Conservation (phyloP, 179 eudicot genomes). For the Gypsophila paniculata region DNA sequence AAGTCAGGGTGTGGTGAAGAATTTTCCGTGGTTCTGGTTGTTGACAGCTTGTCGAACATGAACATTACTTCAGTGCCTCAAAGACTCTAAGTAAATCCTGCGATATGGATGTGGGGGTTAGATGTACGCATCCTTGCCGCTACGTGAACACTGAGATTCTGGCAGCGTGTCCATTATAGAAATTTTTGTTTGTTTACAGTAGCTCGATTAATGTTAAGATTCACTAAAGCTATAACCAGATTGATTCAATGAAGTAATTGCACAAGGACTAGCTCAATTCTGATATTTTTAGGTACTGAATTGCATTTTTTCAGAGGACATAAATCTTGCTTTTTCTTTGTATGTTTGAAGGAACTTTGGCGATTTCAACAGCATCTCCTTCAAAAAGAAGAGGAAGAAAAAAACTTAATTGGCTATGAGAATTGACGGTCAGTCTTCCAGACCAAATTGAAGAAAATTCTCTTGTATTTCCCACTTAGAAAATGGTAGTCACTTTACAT, state of each 20-base stretch:
- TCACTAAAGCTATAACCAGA: neutral
- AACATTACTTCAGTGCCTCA: too few species aligned
- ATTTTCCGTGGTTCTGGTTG: neutral
- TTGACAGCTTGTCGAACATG: too few species aligned
- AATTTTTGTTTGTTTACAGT: neutral
- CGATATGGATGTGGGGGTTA: too few species aligned
- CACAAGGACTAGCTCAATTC: neutral
- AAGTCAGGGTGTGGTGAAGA: neutral
- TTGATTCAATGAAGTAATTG: neutral
- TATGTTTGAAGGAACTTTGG: neutral
- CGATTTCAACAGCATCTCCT: neutral
- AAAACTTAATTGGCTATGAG: conserved; percentile 11
- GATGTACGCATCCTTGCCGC: too few species aligned
- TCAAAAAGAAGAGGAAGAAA: neutral
- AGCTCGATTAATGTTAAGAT: neutral
- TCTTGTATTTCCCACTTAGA: conserved; percentile 17
- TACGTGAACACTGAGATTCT: too few species aligned
- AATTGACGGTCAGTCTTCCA: conserved; percentile 13
- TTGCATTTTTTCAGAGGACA: neutral
- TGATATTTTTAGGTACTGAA: neutral
- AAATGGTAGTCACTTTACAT: conserved; percentile 20
- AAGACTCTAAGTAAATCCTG: too few species aligned
- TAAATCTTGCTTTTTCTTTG: neutral
- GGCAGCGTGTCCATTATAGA: neutral
- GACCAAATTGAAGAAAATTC: conserved; percentile 9